These are phyloP conservation scores for Aurifilum marmelostoma DNA, from an alignment of 2,329 filamentous ascomycete genomes.

Conservation along the genomic window DNA sequence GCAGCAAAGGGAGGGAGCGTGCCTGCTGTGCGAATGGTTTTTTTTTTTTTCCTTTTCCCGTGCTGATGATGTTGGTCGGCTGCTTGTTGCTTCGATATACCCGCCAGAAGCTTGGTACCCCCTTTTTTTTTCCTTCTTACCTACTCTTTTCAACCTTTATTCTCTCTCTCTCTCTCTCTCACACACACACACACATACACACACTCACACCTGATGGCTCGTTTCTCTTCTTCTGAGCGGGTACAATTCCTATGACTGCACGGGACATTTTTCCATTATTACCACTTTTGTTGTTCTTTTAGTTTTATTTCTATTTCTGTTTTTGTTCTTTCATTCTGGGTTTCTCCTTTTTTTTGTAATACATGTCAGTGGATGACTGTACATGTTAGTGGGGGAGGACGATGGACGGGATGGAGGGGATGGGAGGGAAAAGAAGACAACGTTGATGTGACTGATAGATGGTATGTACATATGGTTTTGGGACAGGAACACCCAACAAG, in stretches of 20 bases:
- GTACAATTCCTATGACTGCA: conserved; percentile 11
- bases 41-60: background rate
- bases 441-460: conserved; percentile 21
- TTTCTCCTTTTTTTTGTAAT: conserved; percentile 20
- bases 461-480: conserved; percentile 19
- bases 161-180: too few relatives aligned
- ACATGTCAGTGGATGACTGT: conserved; percentile 23
- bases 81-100: conserved; percentile 15
- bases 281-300: background rate
- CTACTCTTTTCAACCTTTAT: conserved; percentile 7
- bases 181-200: too few relatives aligned
- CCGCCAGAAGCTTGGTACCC: background rate
- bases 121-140: conserved; percentile 7
- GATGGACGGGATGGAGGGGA: background rate
- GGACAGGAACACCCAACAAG: too few relatives aligned
- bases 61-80: background rate
- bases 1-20: background rate
- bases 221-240: background rate
- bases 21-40: background rate
- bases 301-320: too few relatives aligned
- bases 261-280: background rate
- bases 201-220: background rate
- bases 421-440: background rate
- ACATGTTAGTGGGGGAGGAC: conserved; percentile 18
- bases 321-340: background rate